These are phyloP conservation scores for Darksidea phi DNA, from an alignment of 495 filamentous ascomycete genomes.

Conservation along the genomic window DNA sequence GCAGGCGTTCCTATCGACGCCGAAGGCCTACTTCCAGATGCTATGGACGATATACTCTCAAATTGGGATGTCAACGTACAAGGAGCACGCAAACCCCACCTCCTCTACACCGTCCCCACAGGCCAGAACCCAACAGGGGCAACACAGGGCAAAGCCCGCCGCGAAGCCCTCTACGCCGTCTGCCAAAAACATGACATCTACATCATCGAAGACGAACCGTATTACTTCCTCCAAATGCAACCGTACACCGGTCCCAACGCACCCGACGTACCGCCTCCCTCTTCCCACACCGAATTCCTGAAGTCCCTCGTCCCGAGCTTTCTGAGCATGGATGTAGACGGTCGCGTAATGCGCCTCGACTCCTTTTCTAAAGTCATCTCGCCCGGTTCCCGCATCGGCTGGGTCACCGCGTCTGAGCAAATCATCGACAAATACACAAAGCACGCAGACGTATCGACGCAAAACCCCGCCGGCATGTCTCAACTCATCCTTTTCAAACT, in stretches of 20 bases:
- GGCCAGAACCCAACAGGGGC: slow-evolving; percentile 94
- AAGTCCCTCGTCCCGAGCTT: slow-evolving; percentile 60
- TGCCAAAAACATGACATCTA: slow-evolving; percentile 78
- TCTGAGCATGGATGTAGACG: slow-evolving; percentile 62
- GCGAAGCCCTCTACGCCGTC: slow-evolving; percentile 70
- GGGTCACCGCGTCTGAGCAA: slow-evolving; percentile 75
- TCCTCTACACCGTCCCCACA: slow-evolving; percentile 79
- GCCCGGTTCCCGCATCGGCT: slow-evolving; percentile 61
- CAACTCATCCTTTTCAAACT: slow-evolving; percentile 85
- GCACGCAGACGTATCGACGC: slow-evolving; percentile 73
- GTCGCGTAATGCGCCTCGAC: slow-evolving; percentile 67
- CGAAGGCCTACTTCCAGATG: slow-evolving; percentile 68
- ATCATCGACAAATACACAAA: slow-evolving; percentile 75
- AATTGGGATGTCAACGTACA: slow-evolving; percentile 61
- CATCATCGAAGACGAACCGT: slow-evolving; percentile 96
- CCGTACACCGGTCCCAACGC: slow-evolving; percentile 62
- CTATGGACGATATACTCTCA: slow-evolving; percentile 63
- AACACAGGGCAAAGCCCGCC: slow-evolving; percentile 65
- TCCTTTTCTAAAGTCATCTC: slow-evolving; percentile 69
- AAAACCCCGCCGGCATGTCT: slow-evolving; percentile 78
- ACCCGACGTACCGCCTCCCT: slow-evolving; percentile 53
- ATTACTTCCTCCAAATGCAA: slow-evolving; percentile 93
- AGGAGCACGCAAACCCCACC: slow-evolving; percentile 66
- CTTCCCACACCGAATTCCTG: slow-evolving; percentile 60
- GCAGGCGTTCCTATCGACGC: slow-evolving; percentile 74